Evolutionary conservation across 2,329 filamentous ascomycete species (phyloP), one percentile per base, ranked within the genome.

Genomic region (Ceratocystis cacaofunesta): DNA sequence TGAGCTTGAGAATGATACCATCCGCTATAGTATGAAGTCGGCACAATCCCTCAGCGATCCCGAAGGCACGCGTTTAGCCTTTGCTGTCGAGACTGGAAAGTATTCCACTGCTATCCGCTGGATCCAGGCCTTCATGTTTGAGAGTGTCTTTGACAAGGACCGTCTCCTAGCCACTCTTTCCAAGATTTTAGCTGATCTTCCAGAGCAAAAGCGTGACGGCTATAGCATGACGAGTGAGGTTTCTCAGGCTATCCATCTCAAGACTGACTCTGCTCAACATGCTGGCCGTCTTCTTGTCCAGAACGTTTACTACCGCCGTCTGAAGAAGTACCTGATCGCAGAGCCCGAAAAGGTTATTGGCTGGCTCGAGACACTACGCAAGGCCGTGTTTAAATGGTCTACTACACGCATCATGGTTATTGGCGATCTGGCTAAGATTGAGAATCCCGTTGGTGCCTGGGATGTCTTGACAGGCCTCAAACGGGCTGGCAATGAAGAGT

Each of bases 121-220:
- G 90, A 80, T 96, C 12, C 86, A 85, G 22, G 88, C 89, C 12
- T 82, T 97, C 75, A 87, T 96, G 74, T 95, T 92, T 73, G 86
- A 95, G 73, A 88, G 89, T 48, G 80, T 96, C 63, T 96, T 97
- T 71, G 92, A 97, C 71, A 81, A 86, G 2, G 76, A 78, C 61
- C 79, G 85, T 28, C 77, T 87, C 62, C 82, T 81, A 69, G 83
- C 89, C 69, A 78, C 80, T 25, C 77, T 95, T 17, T 85, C 86
- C 66, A 95, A 96, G 74, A 84, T 95, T 58, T 80, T 96, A 19
- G 91, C 92, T 2, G 92, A 97, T 70, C 87, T 99, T 19, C 94
- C 94, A 0, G 91, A 96, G 72, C 81, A 86, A 63, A 99, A 97
- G 79, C 89, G 94, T 52, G 89, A 88, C 70, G 94, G 94, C 1